phyloP scores from a whole-genome alignment of 2,329 filamentous ascomycete genomes.

The Neodidymelliopsis sp. region DNA sequence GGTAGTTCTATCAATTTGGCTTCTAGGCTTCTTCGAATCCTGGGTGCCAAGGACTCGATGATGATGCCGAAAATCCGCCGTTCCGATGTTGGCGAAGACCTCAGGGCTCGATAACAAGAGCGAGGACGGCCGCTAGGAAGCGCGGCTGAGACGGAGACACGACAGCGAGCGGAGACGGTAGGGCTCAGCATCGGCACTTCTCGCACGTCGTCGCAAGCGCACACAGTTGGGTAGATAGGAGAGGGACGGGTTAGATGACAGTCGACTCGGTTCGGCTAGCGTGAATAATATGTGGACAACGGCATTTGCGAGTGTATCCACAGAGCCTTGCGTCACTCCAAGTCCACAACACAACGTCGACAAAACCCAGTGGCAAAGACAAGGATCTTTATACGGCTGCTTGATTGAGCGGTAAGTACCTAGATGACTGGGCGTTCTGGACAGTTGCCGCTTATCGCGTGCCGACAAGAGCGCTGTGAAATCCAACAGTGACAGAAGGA shows the following conservation, averaged over 20 bases:
- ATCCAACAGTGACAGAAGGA: too few species aligned
- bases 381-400: too few species aligned
- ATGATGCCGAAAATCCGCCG: not conserved
- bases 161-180: not conserved
- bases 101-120: not conserved
- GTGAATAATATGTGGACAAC: not conserved
- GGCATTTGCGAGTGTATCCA: not conserved
- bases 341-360: too few species aligned
- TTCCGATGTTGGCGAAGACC: constrained; percentile 5
- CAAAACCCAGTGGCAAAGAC: too few species aligned
- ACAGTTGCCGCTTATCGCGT: too few species aligned
- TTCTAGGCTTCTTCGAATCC: not conserved
- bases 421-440: too few species aligned
- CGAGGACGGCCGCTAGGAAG: not conserved
- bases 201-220: not conserved
- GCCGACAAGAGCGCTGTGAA: too few species aligned
- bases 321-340: too few species aligned
- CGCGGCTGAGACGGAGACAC: not conserved
- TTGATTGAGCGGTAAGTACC: too few species aligned
- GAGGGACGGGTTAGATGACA: not conserved
- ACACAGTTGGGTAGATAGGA: not conserved
- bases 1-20: too few species aligned
- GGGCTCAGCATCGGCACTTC: not conserved
- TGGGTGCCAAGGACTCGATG: not conserved
- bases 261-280: not conserved